Base-by-base conservation (phyloP, 805 yeast genomes). In the Candida nitratophila region DNA sequence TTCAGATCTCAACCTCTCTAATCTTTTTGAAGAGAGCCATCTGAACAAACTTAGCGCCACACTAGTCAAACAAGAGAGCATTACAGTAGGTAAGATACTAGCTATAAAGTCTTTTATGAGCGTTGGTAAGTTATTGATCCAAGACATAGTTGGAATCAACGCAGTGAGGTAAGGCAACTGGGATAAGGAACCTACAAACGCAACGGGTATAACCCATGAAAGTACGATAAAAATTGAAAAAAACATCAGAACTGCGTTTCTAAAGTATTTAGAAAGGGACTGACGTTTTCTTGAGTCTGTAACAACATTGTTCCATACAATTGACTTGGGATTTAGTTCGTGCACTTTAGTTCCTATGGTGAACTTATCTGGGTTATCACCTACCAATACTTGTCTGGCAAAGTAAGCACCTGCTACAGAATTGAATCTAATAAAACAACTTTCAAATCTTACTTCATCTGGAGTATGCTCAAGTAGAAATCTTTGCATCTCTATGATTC, bases 161-260 rank as follows among this genome's bases (percentile, higher is more conserved):
- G 73, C 69, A 0, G 83, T 73, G 40, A 86, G 58, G 48, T 79
- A 74, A 0, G 90, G 86, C 3, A 82, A 66, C 52, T 88, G 96
- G 0, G 95, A 78, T 0, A 89, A 64, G 27, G 87, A 63, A 0
- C 91, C 89, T 16, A 87, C 79, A 46, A 85, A 71, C 0, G 95
- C 87, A 1, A 88, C 91, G 0, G 96, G 96, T 1, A 88, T 60
- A 1, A 87, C 86, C 82, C 95, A 89, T 35, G 64, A 56, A 3
- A 71, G 49, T 5, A 83, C 79, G 1, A 86, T 64, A 1, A 69
- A 47, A 9, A 77, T 57, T 44, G 79, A 69, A 15, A 75, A 32
- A 3, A 72, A 39, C 24, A 71, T 72, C 0, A 83, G 80, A 4
- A 70, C 33, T 3, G 68, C 56, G 15, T 65, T 62, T 53, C 79